Percentiles rank a stretch among this genome's conserved stretches.
Conservation (phyloP, 768 basidiomycete genomes). For the Amanita pallidorosea region DNA sequence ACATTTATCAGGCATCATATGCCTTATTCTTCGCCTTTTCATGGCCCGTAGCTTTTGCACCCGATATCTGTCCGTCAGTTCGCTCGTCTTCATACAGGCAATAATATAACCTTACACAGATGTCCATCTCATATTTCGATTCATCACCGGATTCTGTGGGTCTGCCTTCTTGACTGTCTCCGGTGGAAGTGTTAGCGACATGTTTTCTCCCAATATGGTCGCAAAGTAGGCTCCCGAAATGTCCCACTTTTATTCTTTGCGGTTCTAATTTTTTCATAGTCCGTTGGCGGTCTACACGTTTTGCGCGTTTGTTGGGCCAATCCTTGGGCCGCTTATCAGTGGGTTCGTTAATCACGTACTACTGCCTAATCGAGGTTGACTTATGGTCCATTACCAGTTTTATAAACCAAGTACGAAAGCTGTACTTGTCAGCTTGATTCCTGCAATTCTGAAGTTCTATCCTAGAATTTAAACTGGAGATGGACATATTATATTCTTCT, state of each 20-base stretch:
- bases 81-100: not conserved
- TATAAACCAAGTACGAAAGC: conserved; percentile 46
- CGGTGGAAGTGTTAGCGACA: conserved; percentile 44
- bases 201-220: conserved; percentile 46
- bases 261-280: not conserved
- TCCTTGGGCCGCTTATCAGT: conserved; percentile 44
- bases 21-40: conserved; percentile 49
- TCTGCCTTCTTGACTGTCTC: conserved; percentile 47
- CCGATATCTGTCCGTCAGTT: conserved; percentile 40
- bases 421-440: not conserved
- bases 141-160: conserved; percentile 45
- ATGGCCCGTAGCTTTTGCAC: conserved; percentile 67
- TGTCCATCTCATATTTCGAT: conserved; percentile 16
- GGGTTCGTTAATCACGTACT: conserved; percentile 29
- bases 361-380: not conserved
- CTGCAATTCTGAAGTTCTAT: not conserved
- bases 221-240: conserved; percentile 33
- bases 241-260: not conserved
- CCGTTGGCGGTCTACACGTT: not conserved
- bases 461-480: conserved; percentile 48
- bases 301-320: conserved; percentile 40
- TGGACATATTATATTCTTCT: conserved; percentile 71
- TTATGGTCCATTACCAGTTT: conserved; percentile 28
- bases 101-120: not conserved
- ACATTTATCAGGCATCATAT: conserved; percentile 55